Evolutionary conservation across 352 stramenopile genomes (phyloP), one percentile per base, ranked within the genome.

Genomic region (Phytophthora tentaculata): DNA sequence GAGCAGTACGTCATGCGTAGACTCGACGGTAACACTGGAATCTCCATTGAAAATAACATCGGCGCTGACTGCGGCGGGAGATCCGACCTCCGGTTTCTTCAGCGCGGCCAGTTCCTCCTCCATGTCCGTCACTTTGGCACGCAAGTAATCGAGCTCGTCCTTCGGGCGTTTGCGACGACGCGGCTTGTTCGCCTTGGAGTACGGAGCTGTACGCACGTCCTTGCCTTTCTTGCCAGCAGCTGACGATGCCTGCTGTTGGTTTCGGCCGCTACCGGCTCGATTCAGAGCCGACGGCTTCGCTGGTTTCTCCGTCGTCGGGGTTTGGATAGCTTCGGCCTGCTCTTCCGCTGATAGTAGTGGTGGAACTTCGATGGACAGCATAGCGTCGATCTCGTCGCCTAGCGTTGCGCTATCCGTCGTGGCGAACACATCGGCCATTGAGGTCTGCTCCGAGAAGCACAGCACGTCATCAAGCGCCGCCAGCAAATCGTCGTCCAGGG

Each of bases 121-220:
- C 67, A 82, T 73, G 26, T 79, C 71, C 1, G 48, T 43, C 29
- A 82, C 74, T 24, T 71, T 72, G 23, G 58, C 71, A 12, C 71
- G 67, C 8, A 82, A 58, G 35, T 79, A 82, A 39, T 77, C 68
- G 0, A 82, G 64, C 49, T 82, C 67, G 32, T 82, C 71, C 61
- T 79, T 82, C 26, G 71, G 74, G 1, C 67, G 67, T 23, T 77
- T 79, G 23, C 74, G 67, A 29, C 70, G 70, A n/a, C 66, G 67
- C 2, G 56, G 45, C 19, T 74, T 73, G 56, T 48, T 58, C 14
- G 49, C 26, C n/a, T 63, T 66, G 26, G 43, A 56, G 44, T 70
- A 73, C 20, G 71, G 67, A 12, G 49, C 49, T 24, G 59, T 28
- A 19, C 68, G 59, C 3, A 28, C 45, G 17, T 69, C 63, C 26